phyloP scores from a whole-genome alignment of 129 eudicot species.

The Ambrosia trifida region DNA sequence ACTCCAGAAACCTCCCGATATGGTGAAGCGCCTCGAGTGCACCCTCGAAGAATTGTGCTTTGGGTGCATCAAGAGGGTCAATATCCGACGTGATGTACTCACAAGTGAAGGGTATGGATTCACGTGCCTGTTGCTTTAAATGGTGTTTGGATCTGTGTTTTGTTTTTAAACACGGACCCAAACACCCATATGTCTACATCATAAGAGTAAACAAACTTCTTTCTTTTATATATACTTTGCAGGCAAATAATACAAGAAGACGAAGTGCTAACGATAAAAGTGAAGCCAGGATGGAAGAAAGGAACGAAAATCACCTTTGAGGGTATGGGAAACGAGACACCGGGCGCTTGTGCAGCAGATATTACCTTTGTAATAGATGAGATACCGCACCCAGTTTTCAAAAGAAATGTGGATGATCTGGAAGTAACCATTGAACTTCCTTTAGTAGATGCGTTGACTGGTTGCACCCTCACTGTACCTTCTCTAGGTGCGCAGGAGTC shows the following conservation, averaged over 20 bases:
- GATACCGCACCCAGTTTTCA: slow-evolving; percentile 49
- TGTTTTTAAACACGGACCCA: background rate
- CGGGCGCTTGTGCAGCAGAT: slow-evolving; percentile 43
- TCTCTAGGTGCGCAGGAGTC: slow-evolving; percentile 40
- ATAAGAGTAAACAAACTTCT: background rate
- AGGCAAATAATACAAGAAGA: slow-evolving; percentile 61
- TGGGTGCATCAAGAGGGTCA: slow-evolving; percentile 64
- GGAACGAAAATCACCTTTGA: slow-evolving; percentile 71
- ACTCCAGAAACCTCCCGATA: slow-evolving; percentile 50
- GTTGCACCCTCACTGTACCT: slow-evolving; percentile 55
- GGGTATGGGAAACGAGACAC: slow-evolving; percentile 52
- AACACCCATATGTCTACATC: background rate
- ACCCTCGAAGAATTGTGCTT: slow-evolving; percentile 76
- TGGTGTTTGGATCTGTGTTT: slow-evolving; percentile 3
- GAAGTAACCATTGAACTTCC: slow-evolving; percentile 47
- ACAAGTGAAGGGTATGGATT: slow-evolving; percentile 48
- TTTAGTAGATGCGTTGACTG: slow-evolving; percentile 60
- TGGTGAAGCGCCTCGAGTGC: slow-evolving; percentile 67
- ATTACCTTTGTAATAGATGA: slow-evolving; percentile 48
- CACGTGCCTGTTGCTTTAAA: background rate
- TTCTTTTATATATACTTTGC: background rate
- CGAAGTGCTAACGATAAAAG: slow-evolving; percentile 57
- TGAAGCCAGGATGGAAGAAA: slow-evolving; percentile 77
- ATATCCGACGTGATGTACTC: slow-evolving; percentile 52
- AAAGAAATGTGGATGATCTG: slow-evolving; percentile 61